Base-by-base conservation (phyloP, 2,329 filamentous ascomycete genomes). In the Beauveria sp. region DNA sequence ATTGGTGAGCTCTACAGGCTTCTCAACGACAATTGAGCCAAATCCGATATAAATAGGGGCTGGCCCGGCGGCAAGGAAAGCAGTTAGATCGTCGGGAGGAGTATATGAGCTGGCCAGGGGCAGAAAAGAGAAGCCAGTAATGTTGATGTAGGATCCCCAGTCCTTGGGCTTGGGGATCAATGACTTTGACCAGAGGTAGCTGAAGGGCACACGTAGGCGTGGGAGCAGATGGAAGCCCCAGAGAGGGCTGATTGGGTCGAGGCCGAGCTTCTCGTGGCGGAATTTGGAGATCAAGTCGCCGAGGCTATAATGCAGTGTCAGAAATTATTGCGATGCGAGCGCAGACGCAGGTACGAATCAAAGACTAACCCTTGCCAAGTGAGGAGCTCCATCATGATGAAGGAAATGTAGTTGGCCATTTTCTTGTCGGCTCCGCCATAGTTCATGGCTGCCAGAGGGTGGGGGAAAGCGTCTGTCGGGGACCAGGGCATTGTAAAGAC, bases 251-350 rank as follows among this genome's bases (percentile, higher is more conserved):
- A 91, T 78, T 0, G 84, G 79, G 61, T 90, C 87, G 0, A 91
- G 74, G 6, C 81, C 80, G 0, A 91, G 76, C 30, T 77, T 82
- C 51, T 82, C 79, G 62, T 81, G 81, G 34, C 88, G 81, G 67
- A 89, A 90, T 26, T 81, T 80, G 66, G 90, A 91, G 71, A 91
- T 87, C 5, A 91, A 70, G 67, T 91, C 88, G 7, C 88, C 88
- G 1, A 91, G 74, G 0, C 69, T 73, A 50, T 20, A 22, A 8
- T 4, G 18, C 2, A 34, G 10, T 24, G 42, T 56, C 38, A 56
- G 40, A 22, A 14, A 43, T 43, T 5, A 30, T 16, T 22, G 30
- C n/a, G 24, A 50, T 51, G 28, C 2, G 9, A 28, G 20, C 5
- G 42, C 34, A 38, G 4, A 38, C 12, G 12, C 34, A 38, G 12